Conservation (phyloP, 2,329 filamentous ascomycete genomes). For the Talaromyces marneffei region DNA sequence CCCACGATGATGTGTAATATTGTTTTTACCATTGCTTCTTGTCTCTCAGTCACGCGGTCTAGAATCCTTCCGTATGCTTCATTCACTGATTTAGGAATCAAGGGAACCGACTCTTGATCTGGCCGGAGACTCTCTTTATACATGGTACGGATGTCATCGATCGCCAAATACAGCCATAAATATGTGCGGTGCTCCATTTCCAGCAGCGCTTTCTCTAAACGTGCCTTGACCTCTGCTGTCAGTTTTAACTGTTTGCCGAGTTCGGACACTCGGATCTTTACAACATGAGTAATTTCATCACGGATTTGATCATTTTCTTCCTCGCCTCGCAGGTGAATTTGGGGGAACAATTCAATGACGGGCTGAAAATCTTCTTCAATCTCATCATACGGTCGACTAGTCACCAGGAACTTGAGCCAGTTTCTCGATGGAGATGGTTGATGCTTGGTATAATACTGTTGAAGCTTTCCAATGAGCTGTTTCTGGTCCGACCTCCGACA, state of each 20-base stretch:
- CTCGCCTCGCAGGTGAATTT: slow-evolving; percentile 19
- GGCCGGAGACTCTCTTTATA: slow-evolving; percentile 12
- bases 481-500: slow-evolving; percentile 23
- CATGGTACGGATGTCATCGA: slow-evolving; percentile 15
- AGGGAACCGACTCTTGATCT: slow-evolving; percentile 9
- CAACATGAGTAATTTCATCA: slow-evolving; percentile 24
- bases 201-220: slow-evolving; percentile 25
- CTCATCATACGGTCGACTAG: slow-evolving; percentile 22
- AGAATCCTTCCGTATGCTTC: slow-evolving; percentile 20
- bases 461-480: slow-evolving; percentile 22
- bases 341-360: slow-evolving; percentile 12
- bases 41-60: slow-evolving; percentile 13
- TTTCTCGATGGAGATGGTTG: neutral
- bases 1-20: slow-evolving; percentile 19
- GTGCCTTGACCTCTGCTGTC: slow-evolving; percentile 10
- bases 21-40: slow-evolving; percentile 10
- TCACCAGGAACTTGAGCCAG: slow-evolving; percentile 33
- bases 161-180: slow-evolving; percentile 29
- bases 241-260: slow-evolving; percentile 18
- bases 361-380: slow-evolving; percentile 17
- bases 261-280: slow-evolving; percentile 17
- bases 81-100: neutral
- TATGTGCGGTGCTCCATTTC: slow-evolving; percentile 33
- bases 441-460: slow-evolving; percentile 19
- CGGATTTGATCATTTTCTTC: slow-evolving; percentile 18